Evolutionary conservation across 1,284 basidiomycete species (phyloP).

Genomic region (Moesziomyces antarcticus): DNA sequence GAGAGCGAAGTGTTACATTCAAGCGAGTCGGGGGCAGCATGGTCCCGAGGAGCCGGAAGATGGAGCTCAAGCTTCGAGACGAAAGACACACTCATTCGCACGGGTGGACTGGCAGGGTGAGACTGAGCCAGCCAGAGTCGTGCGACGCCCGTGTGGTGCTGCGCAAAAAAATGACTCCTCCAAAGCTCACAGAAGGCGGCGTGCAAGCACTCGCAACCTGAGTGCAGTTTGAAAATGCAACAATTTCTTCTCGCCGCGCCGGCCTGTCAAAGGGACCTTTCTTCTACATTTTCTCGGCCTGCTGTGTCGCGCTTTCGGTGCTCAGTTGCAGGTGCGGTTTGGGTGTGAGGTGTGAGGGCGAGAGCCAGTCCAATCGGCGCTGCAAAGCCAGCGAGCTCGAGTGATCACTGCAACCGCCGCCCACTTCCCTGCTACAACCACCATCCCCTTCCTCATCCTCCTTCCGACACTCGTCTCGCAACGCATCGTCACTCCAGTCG

Average conservation of each 20-base stretch:
- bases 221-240: conserved; percentile 1
- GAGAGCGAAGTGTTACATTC: background rate
- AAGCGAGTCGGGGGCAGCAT: background rate
- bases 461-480: background rate
- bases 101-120: no score
- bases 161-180: conserved; percentile 37
- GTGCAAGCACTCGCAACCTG: no score
- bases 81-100: background rate
- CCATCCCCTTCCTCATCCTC: background rate
- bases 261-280: background rate
- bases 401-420: background rate
- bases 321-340: background rate
- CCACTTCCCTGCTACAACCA: background rate
- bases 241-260: conserved; percentile 4
- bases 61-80: no score
- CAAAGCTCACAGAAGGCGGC: conserved; percentile 1
- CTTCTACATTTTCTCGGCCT: background rate
- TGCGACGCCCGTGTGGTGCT: background rate
- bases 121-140: background rate
- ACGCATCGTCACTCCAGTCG: background rate
- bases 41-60: background rate
- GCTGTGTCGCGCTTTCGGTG: background rate
- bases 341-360: no score
- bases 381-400: background rate
- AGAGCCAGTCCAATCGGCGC: background rate